Conservation (phyloP, 176 grass and related monocot genomes). For the Eremochloa ophiuroides region DNA sequence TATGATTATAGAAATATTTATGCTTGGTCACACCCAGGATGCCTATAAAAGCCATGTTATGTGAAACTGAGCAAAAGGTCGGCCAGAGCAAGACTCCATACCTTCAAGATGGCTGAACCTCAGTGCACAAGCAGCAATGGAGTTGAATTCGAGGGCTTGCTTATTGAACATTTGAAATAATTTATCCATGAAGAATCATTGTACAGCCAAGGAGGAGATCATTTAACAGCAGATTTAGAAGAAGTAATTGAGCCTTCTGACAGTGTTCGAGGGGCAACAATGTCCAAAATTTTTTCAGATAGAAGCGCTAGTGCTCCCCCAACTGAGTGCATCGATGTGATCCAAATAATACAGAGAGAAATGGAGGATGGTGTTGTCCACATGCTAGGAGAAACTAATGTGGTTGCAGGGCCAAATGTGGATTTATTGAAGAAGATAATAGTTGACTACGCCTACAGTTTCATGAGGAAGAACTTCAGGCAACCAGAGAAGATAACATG, state of each 20-base stretch:
- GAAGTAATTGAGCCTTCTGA: slow-evolving; percentile 6
- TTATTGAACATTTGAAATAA: slow-evolving; percentile 49
- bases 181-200: slow-evolving; percentile 54
- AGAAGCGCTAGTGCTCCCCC: background rate
- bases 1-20: too few species aligned
- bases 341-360: slow-evolving; percentile 38
- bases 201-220: slow-evolving; percentile 27
- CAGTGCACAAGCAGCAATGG: slow-evolving; percentile 20
- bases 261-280: slow-evolving; percentile 18
- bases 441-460: slow-evolving; percentile 55
- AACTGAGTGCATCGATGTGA: slow-evolving; percentile 6
- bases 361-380: slow-evolving; percentile 54
- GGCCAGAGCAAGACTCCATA: background rate
- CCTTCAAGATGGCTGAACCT: slow-evolving; percentile 32
- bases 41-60: slow-evolving; percentile 34
- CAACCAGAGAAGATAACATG: slow-evolving; percentile 54
- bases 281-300: background rate
- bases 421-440: slow-evolving; percentile 45
- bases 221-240: slow-evolving; percentile 17
- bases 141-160: slow-evolving; percentile 39
- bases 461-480: slow-evolving; percentile 71
- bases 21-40: background rate
- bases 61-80: background rate
- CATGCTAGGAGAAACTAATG: slow-evolving; percentile 53
- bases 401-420: slow-evolving; percentile 38